Conservation (phyloP, 2,329 filamentous ascomycete genomes). For the Xylaria sp. region DNA sequence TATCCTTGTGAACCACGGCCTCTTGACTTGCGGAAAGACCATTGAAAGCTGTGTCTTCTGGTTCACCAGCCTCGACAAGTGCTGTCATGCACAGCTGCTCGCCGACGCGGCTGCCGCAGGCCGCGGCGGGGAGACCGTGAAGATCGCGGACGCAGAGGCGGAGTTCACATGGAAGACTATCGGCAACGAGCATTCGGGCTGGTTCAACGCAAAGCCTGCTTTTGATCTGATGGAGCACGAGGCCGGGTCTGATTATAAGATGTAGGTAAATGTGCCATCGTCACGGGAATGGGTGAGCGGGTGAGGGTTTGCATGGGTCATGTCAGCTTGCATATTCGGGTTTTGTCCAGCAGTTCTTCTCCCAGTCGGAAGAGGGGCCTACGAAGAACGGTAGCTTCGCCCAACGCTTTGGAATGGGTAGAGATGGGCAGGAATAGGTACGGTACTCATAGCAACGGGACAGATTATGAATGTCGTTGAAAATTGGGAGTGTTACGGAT, state of each 20-base stretch:
- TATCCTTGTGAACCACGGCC: slow-evolving; percentile 50
- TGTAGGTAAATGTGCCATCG: slow-evolving; percentile 9
- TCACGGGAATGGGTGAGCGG: background rate
- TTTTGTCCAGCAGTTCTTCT: no score
- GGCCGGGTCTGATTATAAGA: slow-evolving; percentile 24
- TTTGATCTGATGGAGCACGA: slow-evolving; percentile 53
- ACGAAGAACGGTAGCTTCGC: no score
- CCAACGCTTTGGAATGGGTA: no score
- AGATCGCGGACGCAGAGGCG: slow-evolving; percentile 64
- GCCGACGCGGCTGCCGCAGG: slow-evolving; percentile 57
- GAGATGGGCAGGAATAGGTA: no score
- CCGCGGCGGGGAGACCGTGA: slow-evolving; percentile 57
- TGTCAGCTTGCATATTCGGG: no score
- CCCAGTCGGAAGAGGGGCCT: no score
- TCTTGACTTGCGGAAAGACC: slow-evolving; percentile 45
- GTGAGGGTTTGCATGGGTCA: no score
- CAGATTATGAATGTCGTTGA: no score
- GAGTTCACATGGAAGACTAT: slow-evolving; percentile 61
- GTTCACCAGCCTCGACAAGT: slow-evolving; percentile 48
- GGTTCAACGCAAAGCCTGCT: slow-evolving; percentile 65
- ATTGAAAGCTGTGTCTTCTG: slow-evolving; percentile 50
- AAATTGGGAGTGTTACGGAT: no score
- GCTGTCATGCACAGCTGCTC: slow-evolving; percentile 45
- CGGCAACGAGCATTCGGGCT: slow-evolving; percentile 57
- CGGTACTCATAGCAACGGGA: no score